phyloP scores from a whole-genome alignment of 2,329 filamentous ascomycete species.

The Botrytis fragariae region DNA sequence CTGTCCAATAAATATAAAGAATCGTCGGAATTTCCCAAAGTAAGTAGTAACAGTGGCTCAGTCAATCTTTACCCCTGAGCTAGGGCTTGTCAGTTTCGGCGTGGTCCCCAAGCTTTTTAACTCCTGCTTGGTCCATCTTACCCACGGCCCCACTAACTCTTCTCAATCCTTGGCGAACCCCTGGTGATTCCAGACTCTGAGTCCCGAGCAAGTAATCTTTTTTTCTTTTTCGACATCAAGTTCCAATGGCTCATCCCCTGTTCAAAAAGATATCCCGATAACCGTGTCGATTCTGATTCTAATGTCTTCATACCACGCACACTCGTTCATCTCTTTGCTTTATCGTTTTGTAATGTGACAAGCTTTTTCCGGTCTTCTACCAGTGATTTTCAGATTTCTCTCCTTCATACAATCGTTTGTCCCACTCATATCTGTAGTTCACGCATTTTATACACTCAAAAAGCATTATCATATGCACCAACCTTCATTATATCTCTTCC shows the following conservation, averaged over 20 bases:
- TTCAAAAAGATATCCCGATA: not conserved
- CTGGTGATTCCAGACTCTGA: constrained; percentile 17
- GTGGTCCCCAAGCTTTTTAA: not conserved
- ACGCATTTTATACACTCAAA: constrained; percentile 9
- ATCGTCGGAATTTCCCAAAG: not conserved
- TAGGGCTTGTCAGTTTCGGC: constrained; percentile 3
- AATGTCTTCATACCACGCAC: constrained; percentile 14
- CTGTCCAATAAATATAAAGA: not conserved
- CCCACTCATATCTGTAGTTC: not conserved
- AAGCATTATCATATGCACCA: not conserved
- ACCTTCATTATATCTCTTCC: constrained; percentile 9
- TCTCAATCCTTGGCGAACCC: constrained; percentile 4
- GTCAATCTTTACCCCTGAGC: constrained; percentile 15
- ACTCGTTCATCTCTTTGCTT: not conserved
- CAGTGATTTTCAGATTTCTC: not conserved
- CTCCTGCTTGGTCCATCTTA: constrained; percentile 1
- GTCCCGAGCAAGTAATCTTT: not conserved
- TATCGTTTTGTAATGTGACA: not conserved
- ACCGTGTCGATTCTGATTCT: constrained; percentile 5
- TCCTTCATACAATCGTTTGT: constrained; percentile 16
- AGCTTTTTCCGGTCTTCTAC: not conserved
- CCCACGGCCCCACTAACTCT: not conserved
- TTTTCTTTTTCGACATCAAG: not conserved
- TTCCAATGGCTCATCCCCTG: constrained; percentile 3
- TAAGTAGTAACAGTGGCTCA: constrained; percentile 6